Evolutionary conservation across 371 early-diverging fungal genomes (phyloP), one percentile per base, ranked within the genome.

Genomic region (Saksenaea vasiformis): DNA sequence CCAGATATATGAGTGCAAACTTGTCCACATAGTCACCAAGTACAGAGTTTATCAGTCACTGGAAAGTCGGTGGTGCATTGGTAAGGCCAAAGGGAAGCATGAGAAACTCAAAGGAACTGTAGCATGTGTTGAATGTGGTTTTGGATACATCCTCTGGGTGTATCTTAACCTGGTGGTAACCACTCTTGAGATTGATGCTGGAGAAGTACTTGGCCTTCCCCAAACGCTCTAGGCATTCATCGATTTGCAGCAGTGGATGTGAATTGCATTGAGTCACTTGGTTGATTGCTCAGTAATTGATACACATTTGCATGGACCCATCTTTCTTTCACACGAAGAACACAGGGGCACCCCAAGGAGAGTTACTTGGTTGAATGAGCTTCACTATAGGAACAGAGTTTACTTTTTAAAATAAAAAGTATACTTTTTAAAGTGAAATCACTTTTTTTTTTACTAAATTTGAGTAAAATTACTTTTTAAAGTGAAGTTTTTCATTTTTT

Each of bases 241-340:
- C 75, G 14, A 76, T 67, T 0, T 61, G 53, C 2, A 74, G 53
- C 27, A 4, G 4, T 13, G 26, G 39, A 41, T 39, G 39, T 5
- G 39, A 24, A 10, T 41, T 41, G 19, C 43, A 44, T 9, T 27
- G 4, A 10, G 60, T 59, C 2, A 59, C 43, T 15, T 35, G 43
- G 27, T 59, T 59, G 60, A 44, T 19, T 39, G 26, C 10, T 28
- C 35, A 58, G 37, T 72, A 74, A 38, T 78, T 70, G 1, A 74
- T 59, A 61, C 76, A 83, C 51, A 84, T 58, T 0, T 79, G 72
- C 26, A 85, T 9, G 1, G 61, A 19, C 3, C 87, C 86, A 36
- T 83, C 79, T 44, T 86, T 85, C 67, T 88, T 85, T 8, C 66
- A 62, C 0, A 83, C 86, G 67, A 88, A 87, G 3, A 87, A 58